Evolutionary conservation across 2,329 filamentous ascomycete species (phyloP).

Genomic region (Dactylonectria estremocensis): DNA sequence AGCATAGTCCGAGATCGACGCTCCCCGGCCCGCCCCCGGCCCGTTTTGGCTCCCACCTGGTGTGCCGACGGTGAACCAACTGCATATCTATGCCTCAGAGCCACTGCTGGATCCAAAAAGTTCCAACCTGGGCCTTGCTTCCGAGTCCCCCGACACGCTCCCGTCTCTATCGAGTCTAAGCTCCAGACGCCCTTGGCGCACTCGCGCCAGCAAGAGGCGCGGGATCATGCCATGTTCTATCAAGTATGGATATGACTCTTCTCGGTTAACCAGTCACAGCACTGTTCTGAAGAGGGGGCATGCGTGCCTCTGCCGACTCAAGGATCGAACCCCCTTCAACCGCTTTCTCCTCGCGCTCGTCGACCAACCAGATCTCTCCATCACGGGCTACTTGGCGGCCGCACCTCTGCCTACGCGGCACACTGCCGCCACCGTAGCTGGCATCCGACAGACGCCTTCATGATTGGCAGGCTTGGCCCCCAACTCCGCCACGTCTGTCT

Average conservation of each 20-base stretch:
- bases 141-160: conserved; percentile 28
- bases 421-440: conserved; percentile 40
- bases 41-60: conserved; percentile 35
- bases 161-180: conserved; percentile 27
- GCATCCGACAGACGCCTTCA: conserved; percentile 18
- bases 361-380: conserved; percentile 35
- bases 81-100: conserved; percentile 39
- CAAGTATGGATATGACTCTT: conserved; percentile 18
- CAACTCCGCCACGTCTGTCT: conserved; percentile 33
- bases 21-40: conserved; percentile 31
- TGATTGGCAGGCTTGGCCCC: conserved; percentile 46
- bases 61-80: conserved; percentile 43
- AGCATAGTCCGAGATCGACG: conserved; percentile 38
- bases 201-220: conserved; percentile 34
- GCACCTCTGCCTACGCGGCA: conserved; percentile 37
- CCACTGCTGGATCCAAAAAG: conserved; percentile 20
- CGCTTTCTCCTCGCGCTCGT: conserved; percentile 36
- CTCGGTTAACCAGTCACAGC: conserved; percentile 21
- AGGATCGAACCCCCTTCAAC: conserved; percentile 14
- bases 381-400: conserved; percentile 34
- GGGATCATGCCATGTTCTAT: conserved; percentile 40
- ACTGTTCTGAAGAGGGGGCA: conserved; percentile 11
- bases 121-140: conserved; percentile 30
- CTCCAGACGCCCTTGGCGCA: conserved; percentile 31
- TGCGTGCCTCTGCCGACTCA: conserved; percentile 21